Percentiles rank a stretch among this genome's conserved stretches.
phyloP scores from a whole-genome alignment of 345 rosid genomes.

The Cardamine occulta region DNA sequence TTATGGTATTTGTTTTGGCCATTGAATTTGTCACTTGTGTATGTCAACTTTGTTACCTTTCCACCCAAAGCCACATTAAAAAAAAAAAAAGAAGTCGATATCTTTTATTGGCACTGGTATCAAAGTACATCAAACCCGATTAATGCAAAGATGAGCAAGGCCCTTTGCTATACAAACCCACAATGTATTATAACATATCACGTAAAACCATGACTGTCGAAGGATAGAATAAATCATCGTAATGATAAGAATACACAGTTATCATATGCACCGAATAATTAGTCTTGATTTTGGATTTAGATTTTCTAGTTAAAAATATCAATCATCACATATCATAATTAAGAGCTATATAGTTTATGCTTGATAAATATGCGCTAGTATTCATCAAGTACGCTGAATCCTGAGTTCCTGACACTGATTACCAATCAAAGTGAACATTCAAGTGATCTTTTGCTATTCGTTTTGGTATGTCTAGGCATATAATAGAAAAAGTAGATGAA shows the following conservation, averaged over 20 bases:
- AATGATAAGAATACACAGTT: background rate
- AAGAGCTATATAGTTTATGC: background rate
- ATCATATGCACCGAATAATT: background rate
- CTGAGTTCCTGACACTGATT: background rate
- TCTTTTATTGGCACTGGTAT: background rate
- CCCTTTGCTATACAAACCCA: background rate
- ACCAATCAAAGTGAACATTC: constrained; percentile 20
- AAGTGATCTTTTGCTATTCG: background rate
- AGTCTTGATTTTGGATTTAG: background rate
- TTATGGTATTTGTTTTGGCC: background rate
- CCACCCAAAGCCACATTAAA: background rate
- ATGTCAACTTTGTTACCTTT: background rate
- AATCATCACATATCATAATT: background rate
- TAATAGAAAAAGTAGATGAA: constrained; percentile 19
- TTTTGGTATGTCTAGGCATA: background rate
- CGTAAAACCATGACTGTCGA: background rate
- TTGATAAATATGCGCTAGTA: background rate
- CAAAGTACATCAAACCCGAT: background rate
- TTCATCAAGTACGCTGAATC: background rate
- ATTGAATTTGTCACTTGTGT: constrained; percentile 1
- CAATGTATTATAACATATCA: background rate
- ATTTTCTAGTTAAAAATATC: background rate
- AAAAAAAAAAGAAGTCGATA: background rate
- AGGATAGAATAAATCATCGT: background rate
- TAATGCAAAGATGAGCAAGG: background rate